Percentiles rank a stretch among this genome's conserved stretches.
Conservation (phyloP, 805 yeast species). For the Saturnispora quitensis region DNA sequence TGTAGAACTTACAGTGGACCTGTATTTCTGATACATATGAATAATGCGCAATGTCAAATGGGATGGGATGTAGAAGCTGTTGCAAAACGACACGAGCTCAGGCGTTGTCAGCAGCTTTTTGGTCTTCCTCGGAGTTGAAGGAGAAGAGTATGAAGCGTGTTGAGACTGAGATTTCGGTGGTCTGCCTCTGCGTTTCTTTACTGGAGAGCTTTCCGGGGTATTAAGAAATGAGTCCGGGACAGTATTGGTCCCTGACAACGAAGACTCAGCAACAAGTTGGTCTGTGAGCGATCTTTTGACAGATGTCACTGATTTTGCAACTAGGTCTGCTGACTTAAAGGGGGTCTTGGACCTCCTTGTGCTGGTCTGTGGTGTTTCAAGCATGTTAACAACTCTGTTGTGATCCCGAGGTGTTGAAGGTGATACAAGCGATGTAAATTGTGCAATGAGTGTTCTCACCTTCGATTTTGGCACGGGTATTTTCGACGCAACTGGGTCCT, state of each 20-base stretch:
- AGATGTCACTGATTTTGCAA: background rate
- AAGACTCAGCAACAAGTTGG: background rate
- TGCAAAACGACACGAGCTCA: conserved; percentile 43
- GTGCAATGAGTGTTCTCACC: conserved; percentile 33
- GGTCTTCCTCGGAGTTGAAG: background rate
- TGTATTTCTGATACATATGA: conserved; percentile 40
- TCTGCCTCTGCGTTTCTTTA: background rate
- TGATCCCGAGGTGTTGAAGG: conserved; percentile 16
- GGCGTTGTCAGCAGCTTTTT: conserved; percentile 24
- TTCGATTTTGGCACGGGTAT: conserved; percentile 49
- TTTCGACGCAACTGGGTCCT: conserved; percentile 39
- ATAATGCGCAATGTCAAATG: conserved; percentile 41
- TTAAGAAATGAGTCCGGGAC: background rate
- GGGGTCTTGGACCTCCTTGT: background rate
- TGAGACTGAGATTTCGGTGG: background rate
- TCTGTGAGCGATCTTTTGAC: conserved; percentile 7
- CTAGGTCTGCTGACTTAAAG: background rate
- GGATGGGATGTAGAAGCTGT: conserved; percentile 53
- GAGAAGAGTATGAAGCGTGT: too few species aligned
- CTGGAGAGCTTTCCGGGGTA: conserved; percentile 8
- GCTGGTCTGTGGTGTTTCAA: background rate
- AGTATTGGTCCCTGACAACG: background rate
- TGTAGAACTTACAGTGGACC: conserved; percentile 47
- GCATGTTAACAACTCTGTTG: conserved; percentile 3
- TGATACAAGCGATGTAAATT: conserved; percentile 28